Conservation (phyloP, 2,329 filamentous ascomycete genomes). For the Geosmithia putterillii region DNA sequence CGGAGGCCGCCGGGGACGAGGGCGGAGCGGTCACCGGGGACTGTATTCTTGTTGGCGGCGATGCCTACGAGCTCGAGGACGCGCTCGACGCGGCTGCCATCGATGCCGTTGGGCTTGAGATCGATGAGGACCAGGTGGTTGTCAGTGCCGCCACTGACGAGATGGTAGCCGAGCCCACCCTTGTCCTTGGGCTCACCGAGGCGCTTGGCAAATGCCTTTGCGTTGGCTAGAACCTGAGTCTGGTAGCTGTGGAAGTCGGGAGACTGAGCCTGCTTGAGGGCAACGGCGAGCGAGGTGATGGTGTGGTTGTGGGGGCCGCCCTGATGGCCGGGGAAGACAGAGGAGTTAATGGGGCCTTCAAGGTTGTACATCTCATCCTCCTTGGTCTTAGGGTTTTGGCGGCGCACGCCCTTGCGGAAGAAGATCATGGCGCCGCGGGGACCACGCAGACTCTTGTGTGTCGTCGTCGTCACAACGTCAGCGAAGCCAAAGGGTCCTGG, state of each 20-base stretch:
- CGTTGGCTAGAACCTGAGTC: slow-evolving; percentile 77
- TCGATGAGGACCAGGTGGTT: slow-evolving; percentile 93
- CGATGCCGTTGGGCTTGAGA: slow-evolving; percentile 76
- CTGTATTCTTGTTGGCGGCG: slow-evolving; percentile 98
- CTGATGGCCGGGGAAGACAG: slow-evolving; percentile 96
- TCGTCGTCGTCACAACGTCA: slow-evolving; percentile 95
- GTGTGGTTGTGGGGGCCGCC: slow-evolving; percentile 98
- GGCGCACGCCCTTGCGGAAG: slow-evolving; percentile 84
- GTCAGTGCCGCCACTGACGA: slow-evolving; percentile 91
- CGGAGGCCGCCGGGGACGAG: slow-evolving; percentile 86
- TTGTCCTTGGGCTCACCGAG: slow-evolving; percentile 57
- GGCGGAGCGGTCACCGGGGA: slow-evolving; percentile 87
- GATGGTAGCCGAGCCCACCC: slow-evolving; percentile 69
- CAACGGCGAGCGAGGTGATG: slow-evolving; percentile 88
- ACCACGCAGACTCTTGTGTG: slow-evolving; percentile 92
- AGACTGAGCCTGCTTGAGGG: slow-evolving; percentile 82
- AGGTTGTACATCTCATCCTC: slow-evolving; percentile 81
- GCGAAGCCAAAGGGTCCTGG: slow-evolving; percentile 80
- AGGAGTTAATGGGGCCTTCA: slow-evolving; percentile 85
- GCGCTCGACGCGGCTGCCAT: slow-evolving; percentile 81
- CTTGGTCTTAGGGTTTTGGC: slow-evolving; percentile 73
- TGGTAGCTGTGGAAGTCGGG: slow-evolving; percentile 91
- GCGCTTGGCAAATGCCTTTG: slow-evolving; percentile 68
- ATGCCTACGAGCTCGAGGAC: slow-evolving; percentile 88
- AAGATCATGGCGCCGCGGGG: slow-evolving; percentile 97